phyloP scores from a whole-genome alignment of 164 flowering plant genomes.

The Euptelea pleiosperma region DNA sequence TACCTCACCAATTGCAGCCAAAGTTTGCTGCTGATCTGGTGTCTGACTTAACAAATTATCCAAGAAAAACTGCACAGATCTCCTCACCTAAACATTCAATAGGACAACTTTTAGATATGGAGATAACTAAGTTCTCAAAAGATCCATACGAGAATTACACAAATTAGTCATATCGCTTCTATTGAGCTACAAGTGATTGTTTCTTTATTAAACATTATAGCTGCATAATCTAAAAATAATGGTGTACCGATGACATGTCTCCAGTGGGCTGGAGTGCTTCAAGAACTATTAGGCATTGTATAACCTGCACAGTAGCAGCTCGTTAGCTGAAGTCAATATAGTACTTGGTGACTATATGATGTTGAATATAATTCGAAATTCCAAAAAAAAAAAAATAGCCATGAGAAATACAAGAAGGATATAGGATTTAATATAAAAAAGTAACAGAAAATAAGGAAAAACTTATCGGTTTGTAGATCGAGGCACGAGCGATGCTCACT shows the following conservation, averaged over 20 bases:
- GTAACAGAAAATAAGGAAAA: background rate
- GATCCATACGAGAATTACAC: background rate
- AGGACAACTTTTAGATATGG: slow-evolving; percentile 2
- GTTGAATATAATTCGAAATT: no score
- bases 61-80: slow-evolving; percentile 90
- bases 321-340: slow-evolving; percentile 4
- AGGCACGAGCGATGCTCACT: no score
- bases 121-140: background rate
- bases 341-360: no score
- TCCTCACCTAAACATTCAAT: slow-evolving; percentile 56
- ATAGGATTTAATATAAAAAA: background rate
- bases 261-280: slow-evolving; percentile 95
- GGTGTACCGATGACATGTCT: slow-evolving; percentile 77
- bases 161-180: background rate
- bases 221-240: slow-evolving; percentile 1
- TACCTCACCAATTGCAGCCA: slow-evolving; percentile 96
- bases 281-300: slow-evolving; percentile 70
- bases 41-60: slow-evolving; percentile 69
- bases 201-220: background rate
- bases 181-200: background rate
- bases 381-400: no score
- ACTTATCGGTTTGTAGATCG: no score
- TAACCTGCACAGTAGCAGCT: slow-evolving; percentile 56
- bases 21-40: slow-evolving; percentile 81
- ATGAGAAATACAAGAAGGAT: no score